These are phyloP conservation scores for Ophiocordyceps unilateralis DNA, from an alignment of 2,329 filamentous ascomycete species.

Conservation along the genomic window DNA sequence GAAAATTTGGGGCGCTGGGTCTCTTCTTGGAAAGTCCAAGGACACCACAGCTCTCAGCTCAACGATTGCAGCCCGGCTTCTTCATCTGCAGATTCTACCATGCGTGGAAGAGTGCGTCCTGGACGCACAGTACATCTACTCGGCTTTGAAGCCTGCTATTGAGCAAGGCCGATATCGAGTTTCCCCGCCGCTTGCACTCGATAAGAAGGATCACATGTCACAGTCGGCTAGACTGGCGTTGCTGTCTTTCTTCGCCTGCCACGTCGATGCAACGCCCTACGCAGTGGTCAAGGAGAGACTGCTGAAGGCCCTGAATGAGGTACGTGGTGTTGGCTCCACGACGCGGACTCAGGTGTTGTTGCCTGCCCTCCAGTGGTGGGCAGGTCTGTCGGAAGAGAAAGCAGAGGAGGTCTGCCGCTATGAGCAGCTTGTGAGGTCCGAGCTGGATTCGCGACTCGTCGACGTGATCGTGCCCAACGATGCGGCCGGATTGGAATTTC, in stretches of 20 bases:
- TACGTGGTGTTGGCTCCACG: slow-evolving; percentile 52
- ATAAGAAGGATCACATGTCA: slow-evolving; percentile 36
- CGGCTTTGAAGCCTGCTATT: slow-evolving; percentile 32
- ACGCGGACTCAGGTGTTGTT: slow-evolving; percentile 60
- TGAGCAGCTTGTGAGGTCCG: slow-evolving; percentile 24
- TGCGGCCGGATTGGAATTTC: slow-evolving; percentile 28
- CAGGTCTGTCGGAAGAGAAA: slow-evolving; percentile 32
- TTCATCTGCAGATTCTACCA: slow-evolving; percentile 53
- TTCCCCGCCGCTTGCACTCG: slow-evolving; percentile 18
- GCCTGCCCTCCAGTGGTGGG: slow-evolving; percentile 58
- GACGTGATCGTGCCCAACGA: slow-evolving; percentile 38
- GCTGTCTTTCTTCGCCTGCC: slow-evolving; percentile 55
- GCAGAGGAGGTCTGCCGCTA: slow-evolving; percentile 23
- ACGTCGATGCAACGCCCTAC: slow-evolving; percentile 51
- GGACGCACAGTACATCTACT: slow-evolving; percentile 53
- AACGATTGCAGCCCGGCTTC: slow-evolving; percentile 40
- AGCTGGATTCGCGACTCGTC: slow-evolving; percentile 26
- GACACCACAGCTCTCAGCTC: slow-evolving; percentile 36
- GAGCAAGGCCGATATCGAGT: slow-evolving; percentile 22
- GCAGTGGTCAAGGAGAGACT: slow-evolving; percentile 53
- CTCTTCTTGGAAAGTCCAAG: slow-evolving; percentile 42
- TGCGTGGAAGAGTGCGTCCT: slow-evolving; percentile 73
- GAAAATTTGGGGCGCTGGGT: slow-evolving; percentile 39
- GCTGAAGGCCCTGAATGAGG: slow-evolving; percentile 52
- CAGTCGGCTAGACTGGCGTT: slow-evolving; percentile 47